phyloP scores from a whole-genome alignment of 1,284 basidiomycete genomes.

The Kwoniella shivajii region DNA sequence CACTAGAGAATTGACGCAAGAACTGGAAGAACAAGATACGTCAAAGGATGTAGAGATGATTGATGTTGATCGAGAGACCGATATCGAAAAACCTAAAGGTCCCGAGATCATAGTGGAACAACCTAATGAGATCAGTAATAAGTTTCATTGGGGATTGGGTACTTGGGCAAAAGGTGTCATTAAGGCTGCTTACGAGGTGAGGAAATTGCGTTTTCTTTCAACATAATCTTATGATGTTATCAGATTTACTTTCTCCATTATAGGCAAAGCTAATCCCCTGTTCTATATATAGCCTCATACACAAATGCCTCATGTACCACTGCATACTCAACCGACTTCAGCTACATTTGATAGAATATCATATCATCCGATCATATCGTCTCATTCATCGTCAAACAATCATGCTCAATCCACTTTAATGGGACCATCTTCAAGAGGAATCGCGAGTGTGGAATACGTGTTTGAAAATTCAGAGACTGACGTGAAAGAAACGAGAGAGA shows the following conservation, averaged over 20 bases:
- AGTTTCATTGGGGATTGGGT: conserved; percentile 23
- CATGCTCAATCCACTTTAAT: conserved; percentile 25
- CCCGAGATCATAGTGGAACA: conserved; percentile 34
- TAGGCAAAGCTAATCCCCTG: no score
- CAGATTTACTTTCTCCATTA: not conserved
- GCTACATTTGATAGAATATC: conserved; percentile 13
- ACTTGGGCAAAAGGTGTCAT: conserved; percentile 37
- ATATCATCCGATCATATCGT: conserved; percentile 32
- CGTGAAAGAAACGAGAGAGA: conserved; percentile 12
- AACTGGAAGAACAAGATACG: not conserved
- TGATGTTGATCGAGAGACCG: not conserved
- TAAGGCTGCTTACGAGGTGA: conserved; percentile 46
- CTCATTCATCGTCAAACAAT: conserved; percentile 16
- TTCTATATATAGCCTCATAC: conserved; percentile 46
- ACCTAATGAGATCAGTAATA: conserved; percentile 10
- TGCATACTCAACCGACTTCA: conserved; percentile 45
- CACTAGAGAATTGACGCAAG: conserved; percentile 11
- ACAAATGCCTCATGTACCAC: conserved; percentile 50
- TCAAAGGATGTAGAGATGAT: conserved; percentile 12
- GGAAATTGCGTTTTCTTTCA: conserved; percentile 1
- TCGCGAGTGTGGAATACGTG: conserved; percentile 50
- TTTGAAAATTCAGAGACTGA: conserved; percentile 25
- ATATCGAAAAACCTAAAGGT: not conserved
- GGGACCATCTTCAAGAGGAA: conserved; percentile 28
- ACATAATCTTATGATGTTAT: not conserved